Evolutionary conservation across 805 yeast species (phyloP).

Genomic region (Pichia ethanolica): DNA sequence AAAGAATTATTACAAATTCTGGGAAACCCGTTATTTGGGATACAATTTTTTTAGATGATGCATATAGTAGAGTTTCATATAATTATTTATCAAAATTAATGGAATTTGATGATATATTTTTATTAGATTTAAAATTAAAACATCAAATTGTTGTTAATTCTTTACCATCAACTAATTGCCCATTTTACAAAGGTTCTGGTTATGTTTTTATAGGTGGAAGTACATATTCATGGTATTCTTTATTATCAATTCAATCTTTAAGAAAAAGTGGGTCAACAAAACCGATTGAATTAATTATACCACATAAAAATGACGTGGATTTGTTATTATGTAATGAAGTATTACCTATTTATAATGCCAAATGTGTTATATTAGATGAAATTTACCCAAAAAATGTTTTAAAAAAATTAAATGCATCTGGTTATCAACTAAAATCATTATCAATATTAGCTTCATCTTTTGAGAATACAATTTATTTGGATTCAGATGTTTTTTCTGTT

Average conservation of each 20-base stretch:
- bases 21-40: conserved; percentile 22
- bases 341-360: conserved; percentile 34
- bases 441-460: conserved; percentile 41
- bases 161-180: conserved; percentile 34
- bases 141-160: conserved; percentile 39
- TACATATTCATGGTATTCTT: conserved; percentile 33
- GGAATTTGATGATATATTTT: conserved; percentile 32
- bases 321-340: conserved; percentile 27
- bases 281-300: conserved; percentile 25
- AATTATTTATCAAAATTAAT: conserved; percentile 9
- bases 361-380: conserved; percentile 34
- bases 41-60: conserved; percentile 14
- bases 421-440: conserved; percentile 35
- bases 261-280: conserved; percentile 36
- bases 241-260: conserved; percentile 33
- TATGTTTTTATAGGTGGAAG: conserved; percentile 40
- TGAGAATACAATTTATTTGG: conserved; percentile 37
- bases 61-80: conserved; percentile 10
- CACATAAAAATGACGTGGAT: conserved; percentile 12
- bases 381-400: conserved; percentile 26
- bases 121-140: conserved; percentile 36
- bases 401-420: conserved; percentile 20
- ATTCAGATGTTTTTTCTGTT: conserved; percentile 41
- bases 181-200: conserved; percentile 23
- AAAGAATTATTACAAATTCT: conserved; percentile 10